Evolutionary conservation across 148 eudicot genomes (phyloP).

Genomic region (Polygonum aviculare): DNA sequence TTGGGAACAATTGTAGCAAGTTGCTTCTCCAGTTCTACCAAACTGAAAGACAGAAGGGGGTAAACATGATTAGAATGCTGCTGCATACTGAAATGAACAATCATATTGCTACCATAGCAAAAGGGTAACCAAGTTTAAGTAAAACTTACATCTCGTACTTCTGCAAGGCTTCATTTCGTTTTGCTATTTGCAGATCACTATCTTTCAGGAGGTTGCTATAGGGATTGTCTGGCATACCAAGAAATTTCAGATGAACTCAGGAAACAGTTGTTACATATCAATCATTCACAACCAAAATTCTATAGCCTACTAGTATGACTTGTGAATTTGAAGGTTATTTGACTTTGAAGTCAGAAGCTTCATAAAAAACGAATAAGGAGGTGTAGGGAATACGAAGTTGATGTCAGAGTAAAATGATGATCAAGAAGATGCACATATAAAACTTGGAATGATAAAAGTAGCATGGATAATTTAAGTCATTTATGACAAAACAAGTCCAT

Average conservation of each 20-base stretch:
- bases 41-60: slow-evolving; percentile 24
- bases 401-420: not conserved
- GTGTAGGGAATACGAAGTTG: not conserved
- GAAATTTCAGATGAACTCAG: not conserved
- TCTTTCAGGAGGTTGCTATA: slow-evolving; percentile 39
- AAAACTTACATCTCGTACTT: slow-evolving; percentile 67
- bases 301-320: not conserved
- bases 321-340: not conserved
- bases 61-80: not conserved
- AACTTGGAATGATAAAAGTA: not conserved
- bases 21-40: slow-evolving; percentile 74
- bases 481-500: not conserved
- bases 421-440: not conserved
- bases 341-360: not conserved
- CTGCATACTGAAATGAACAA: not conserved
- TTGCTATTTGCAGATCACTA: slow-evolving; percentile 49
- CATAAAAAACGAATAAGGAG: not conserved
- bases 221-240: slow-evolving; percentile 34
- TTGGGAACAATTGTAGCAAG: slow-evolving; percentile 36
- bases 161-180: slow-evolving; percentile 58
- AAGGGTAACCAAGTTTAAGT: not conserved
- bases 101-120: not conserved
- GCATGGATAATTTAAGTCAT: not conserved
- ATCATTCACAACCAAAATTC: not conserved
- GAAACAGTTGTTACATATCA: not conserved